Evolutionary conservation across 257 asterid species (phyloP), one percentile per base, ranked within the genome.

Genomic region (Salvia hispanica): DNA sequence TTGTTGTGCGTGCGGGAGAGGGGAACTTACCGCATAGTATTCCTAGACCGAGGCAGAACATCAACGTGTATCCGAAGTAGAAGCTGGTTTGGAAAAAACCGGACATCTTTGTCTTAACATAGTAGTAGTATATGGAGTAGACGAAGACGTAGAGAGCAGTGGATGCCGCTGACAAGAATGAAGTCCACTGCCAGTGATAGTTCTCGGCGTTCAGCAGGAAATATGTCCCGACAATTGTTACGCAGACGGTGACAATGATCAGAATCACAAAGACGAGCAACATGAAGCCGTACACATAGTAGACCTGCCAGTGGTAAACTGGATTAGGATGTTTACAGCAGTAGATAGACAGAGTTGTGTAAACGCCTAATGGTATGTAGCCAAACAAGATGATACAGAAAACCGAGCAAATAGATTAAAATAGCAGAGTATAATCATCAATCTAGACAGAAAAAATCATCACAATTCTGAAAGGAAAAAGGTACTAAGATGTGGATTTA

Each of bases 81-180:
- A 89, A 89, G 86, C 96, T 86, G 78, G 96, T 89, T 78, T 89
- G 96, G 82, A 89, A 89, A 79, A 89, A 86, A 42, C 96, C 95
- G 0, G 90, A 86, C 96, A 86, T 89, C 83, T 83, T 89, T 2
- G 96, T 89, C 85, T 89, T 89, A 52, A 84, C 85, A 4, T 77
- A 61, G 72, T 85, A 89, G 80, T 89, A 89, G 74, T 89, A 86
- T 71, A 89, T 76, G 9, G 96, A 81, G 43, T 89, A 89, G 74
- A 86, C 76, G 83, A 71, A 83, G 62, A 89, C 96, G 12, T 89
- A 89, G 57, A 89, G 86, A 72, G 85, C 80, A 63, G 96, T 89
- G 50, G 96, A 89, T 16, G 95, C 92, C 67, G 96, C 96, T 16
- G 96, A 84, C 71, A 79, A 83, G 80, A 89, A 89, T 8, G 96